Percentiles rank a stretch among this genome's conserved stretches.
Evolutionary conservation across 768 basidiomycete genomes (phyloP).

Genomic region (Fibroporia radiculosa): DNA sequence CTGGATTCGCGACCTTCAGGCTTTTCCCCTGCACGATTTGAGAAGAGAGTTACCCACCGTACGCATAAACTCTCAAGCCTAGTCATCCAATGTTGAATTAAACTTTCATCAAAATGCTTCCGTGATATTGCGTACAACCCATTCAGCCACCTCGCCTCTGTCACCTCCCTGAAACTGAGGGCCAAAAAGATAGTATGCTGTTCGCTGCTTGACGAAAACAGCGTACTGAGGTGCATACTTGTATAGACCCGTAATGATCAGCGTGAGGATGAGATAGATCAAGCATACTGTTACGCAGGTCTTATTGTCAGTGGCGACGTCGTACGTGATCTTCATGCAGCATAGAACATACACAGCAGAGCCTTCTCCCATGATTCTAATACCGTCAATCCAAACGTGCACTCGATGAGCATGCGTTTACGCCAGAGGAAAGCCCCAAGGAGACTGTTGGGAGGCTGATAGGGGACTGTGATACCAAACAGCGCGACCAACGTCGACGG

Average conservation of each 20-base stretch:
- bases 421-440: slow-evolving; percentile 36
- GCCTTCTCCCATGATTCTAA: slow-evolving; percentile 67
- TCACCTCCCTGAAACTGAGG: slow-evolving; percentile 24
- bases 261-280: slow-evolving; percentile 30
- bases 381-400: slow-evolving; percentile 51
- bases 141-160: background rate
- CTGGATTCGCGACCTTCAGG: no score
- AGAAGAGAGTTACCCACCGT: no score
- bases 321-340: background rate
- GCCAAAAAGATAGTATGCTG: slow-evolving; percentile 59
- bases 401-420: slow-evolving; percentile 47
- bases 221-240: slow-evolving; percentile 55
- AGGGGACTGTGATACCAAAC: slow-evolving; percentile 21
- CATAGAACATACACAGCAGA: slow-evolving; percentile 39
- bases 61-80: no score
- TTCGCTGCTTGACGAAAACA: slow-evolving; percentile 40
- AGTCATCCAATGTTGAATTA: no score
- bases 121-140: slow-evolving; percentile 1
- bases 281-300: slow-evolving; percentile 34
- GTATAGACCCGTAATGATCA: slow-evolving; percentile 44
- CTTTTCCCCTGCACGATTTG: no score
- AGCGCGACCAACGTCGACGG: slow-evolving; percentile 14
- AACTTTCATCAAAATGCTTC: background rate
- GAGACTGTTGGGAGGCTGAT: slow-evolving; percentile 18
- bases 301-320: background rate